phyloP scores from a whole-genome alignment of 176 grass and related monocot species.

The Tillandsia fasciculata region DNA sequence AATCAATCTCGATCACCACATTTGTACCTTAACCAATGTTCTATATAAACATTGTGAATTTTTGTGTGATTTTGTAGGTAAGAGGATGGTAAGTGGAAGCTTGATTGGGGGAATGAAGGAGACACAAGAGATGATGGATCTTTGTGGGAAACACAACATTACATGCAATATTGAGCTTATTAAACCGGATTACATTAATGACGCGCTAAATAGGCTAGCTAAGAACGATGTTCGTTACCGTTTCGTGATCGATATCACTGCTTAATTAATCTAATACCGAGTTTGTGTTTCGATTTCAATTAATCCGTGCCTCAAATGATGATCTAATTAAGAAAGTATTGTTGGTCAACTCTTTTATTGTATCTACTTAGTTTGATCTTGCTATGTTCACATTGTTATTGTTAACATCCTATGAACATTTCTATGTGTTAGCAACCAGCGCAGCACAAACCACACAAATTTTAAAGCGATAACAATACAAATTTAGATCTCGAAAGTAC shows the following conservation, averaged over 20 bases:
- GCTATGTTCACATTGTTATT: no score
- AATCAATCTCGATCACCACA: not conserved
- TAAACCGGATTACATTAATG: constrained; percentile 38
- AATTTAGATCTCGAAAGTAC: no score
- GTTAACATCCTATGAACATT: no score
- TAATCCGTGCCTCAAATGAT: no score
- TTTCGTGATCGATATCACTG: constrained; percentile 52
- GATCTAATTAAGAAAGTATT: no score
- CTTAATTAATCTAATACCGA: constrained; percentile 26
- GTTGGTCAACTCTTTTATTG: no score
- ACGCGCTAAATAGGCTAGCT: constrained; percentile 39
- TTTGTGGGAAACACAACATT: constrained; percentile 55
- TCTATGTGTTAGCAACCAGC: no score
- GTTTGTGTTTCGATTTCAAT: not conserved
- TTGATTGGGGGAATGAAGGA: constrained; percentile 69
- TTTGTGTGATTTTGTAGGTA: constrained; percentile 25
- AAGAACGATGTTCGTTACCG: constrained; percentile 82
- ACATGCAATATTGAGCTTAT: constrained; percentile 69
- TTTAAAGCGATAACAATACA: no score
- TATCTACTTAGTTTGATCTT: no score
- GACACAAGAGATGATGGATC: constrained; percentile 84
- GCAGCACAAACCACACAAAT: no score
- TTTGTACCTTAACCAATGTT: not conserved
- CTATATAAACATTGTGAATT: not conserved
- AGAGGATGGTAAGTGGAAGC: constrained; percentile 65